phyloP scores from a whole-genome alignment of 1,284 basidiomycete genomes.

The Agaricales sp. region DNA sequence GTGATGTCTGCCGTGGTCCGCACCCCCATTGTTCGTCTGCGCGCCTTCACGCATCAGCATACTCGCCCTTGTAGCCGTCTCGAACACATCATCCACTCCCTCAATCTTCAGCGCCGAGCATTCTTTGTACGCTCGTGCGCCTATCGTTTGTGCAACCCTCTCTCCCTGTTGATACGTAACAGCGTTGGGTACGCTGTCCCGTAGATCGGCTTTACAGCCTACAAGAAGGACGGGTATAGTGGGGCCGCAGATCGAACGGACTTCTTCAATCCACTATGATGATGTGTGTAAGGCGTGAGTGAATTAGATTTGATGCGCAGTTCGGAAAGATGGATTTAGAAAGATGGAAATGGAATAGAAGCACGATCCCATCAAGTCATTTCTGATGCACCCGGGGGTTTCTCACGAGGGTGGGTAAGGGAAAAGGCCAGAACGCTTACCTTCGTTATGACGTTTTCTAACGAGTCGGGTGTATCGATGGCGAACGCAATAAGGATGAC shows the following conservation, averaged over 20 bases:
- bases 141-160: slow-evolving; percentile 69
- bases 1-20: slow-evolving; percentile 31
- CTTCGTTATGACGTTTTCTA: slow-evolving; percentile 93
- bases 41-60: slow-evolving; percentile 87
- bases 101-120: slow-evolving; percentile 87
- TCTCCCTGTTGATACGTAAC: slow-evolving; percentile 70
- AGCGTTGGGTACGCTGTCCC: slow-evolving; percentile 37
- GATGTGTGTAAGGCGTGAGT: too few relatives aligned
- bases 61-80: slow-evolving; percentile 87
- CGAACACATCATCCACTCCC: slow-evolving; percentile 93
- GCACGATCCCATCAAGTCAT: neutral
- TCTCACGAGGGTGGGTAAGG: slow-evolving; percentile 2
- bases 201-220: slow-evolving; percentile 80
- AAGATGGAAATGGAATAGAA: neutral
- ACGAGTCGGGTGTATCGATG: slow-evolving; percentile 92
- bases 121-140: slow-evolving; percentile 88
- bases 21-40: slow-evolving; percentile 30
- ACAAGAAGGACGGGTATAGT: slow-evolving; percentile 77
- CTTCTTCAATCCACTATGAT: slow-evolving; percentile 91
- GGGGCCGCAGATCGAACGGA: slow-evolving; percentile 83
- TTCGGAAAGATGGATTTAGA: too few relatives aligned
- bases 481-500: slow-evolving; percentile 97
- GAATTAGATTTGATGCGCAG: slow-evolving; percentile 4
- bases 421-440: slow-evolving; percentile 26
- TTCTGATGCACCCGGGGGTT: neutral